These are phyloP conservation scores for Tuber indicum DNA, from an alignment of 495 filamentous ascomycete species.

Conservation along the genomic window DNA sequence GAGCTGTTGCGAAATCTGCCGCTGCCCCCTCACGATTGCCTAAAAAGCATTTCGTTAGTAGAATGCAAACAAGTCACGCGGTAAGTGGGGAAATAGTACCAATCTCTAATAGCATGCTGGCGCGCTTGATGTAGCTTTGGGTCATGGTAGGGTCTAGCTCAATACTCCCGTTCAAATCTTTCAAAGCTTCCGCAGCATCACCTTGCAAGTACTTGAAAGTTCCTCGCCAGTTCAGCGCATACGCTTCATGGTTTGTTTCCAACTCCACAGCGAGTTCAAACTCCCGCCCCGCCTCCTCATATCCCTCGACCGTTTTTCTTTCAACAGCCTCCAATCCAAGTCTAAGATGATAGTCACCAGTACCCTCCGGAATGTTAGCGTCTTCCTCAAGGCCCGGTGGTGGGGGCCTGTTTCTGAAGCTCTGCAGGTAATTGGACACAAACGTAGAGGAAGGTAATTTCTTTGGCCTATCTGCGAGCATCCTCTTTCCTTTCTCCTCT, in stretches of 20 bases:
- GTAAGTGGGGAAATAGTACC: conserved; percentile 48
- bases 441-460: conserved; percentile 91
- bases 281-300: conserved; percentile 72
- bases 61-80: background rate
- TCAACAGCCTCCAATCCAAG: conserved; percentile 72
- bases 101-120: conserved; percentile 94
- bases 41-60: conserved; percentile 40
- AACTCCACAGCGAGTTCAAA: conserved; percentile 85
- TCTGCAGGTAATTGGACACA: conserved; percentile 97
- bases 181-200: conserved; percentile 72
- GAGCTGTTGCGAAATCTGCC: conserved; percentile 78
- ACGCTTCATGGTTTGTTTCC: conserved; percentile 71
- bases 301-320: conserved; percentile 79
- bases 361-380: conserved; percentile 65
- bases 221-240: conserved; percentile 91
- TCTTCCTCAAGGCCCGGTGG: conserved; percentile 77
- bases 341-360: conserved; percentile 76
- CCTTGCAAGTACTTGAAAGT: conserved; percentile 91
- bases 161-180: conserved; percentile 82
- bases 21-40: conserved; percentile 80
- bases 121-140: conserved; percentile 97
- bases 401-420: conserved; percentile 74
- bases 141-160: conserved; percentile 79
- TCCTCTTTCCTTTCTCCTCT: conserved; percentile 80
- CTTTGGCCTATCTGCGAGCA: conserved; percentile 61